phyloP scores from a whole-genome alignment of 2,329 filamentous ascomycete genomes.

The Chrysoporthe puriensis region DNA sequence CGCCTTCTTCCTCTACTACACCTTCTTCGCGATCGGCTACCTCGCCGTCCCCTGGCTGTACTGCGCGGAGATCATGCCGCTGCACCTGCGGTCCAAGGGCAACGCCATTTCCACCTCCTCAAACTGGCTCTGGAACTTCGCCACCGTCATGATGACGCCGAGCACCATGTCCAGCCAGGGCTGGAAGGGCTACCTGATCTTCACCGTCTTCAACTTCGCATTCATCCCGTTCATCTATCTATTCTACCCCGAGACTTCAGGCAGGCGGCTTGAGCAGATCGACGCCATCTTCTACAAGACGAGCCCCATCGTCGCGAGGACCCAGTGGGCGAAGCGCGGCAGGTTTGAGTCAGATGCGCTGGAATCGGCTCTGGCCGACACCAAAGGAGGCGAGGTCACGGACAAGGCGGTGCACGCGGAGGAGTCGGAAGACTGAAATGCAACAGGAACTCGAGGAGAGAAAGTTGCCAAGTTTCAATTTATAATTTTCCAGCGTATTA shows the following conservation, averaged over 20 bases:
- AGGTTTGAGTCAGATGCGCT: slow-evolving; percentile 14
- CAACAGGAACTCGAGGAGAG: background rate
- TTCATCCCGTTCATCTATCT: slow-evolving; percentile 33
- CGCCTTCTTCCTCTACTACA: slow-evolving; percentile 28
- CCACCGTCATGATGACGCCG: slow-evolving; percentile 32
- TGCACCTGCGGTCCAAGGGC: slow-evolving; percentile 28
- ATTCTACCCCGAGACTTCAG: slow-evolving; percentile 38
- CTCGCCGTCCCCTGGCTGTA: slow-evolving; percentile 24
- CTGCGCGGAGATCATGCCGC: slow-evolving; percentile 29
- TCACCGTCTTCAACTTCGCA: slow-evolving; percentile 32
- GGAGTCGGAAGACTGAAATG: background rate
- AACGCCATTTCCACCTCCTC: slow-evolving; percentile 30
- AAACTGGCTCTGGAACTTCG: slow-evolving; percentile 33
- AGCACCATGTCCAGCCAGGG: slow-evolving; percentile 28
- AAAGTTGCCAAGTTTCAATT: background rate
- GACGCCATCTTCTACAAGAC: slow-evolving; percentile 30
- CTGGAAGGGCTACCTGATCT: slow-evolving; percentile 33
- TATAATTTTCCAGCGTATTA: background rate
- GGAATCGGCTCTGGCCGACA: slow-evolving; percentile 12
- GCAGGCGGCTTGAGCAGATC: slow-evolving; percentile 38
- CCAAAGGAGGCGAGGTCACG: background rate
- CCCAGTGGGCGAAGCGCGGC: slow-evolving; percentile 16
- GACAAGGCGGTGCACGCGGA: background rate
- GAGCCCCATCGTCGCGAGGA: slow-evolving; percentile 7
- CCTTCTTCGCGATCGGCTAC: slow-evolving; percentile 25